Evolutionary conservation across 2,329 filamentous ascomycete genomes (phyloP).

Genomic region (Verticillium isaacii): DNA sequence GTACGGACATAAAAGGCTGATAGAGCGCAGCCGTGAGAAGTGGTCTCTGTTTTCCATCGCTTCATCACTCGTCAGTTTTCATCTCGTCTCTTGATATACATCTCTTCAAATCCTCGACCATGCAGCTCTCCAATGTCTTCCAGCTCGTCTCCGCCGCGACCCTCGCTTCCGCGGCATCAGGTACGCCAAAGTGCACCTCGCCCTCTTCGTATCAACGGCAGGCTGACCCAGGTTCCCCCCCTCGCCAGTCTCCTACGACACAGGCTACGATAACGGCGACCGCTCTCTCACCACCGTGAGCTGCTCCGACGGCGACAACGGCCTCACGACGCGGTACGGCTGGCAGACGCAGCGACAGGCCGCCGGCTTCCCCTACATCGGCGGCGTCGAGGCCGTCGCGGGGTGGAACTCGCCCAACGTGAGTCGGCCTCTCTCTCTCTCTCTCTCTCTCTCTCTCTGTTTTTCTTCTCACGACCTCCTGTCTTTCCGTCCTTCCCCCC

Average conservation of each 20-base stretch:
- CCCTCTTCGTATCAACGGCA: background rate
- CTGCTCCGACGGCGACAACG: conserved; percentile 66
- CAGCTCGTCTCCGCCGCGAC: conserved; percentile 31
- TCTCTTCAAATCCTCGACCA: conserved; percentile 20
- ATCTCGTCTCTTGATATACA: background rate
- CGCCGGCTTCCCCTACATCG: conserved; percentile 49
- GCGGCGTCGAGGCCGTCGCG: conserved; percentile 44
- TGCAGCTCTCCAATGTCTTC: conserved; percentile 38
- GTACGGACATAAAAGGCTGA: background rate
- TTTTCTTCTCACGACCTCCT: background rate
- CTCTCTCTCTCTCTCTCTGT: background rate
- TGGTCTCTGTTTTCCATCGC: too few species aligned
- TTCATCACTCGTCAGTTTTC: background rate
- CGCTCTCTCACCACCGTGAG: conserved; percentile 53
- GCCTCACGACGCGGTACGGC: conserved; percentile 57
- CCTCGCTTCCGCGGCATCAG: conserved; percentile 27
- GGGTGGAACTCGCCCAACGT: conserved; percentile 49
- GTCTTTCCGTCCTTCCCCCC: too few species aligned
- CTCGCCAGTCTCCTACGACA: conserved; percentile 61
- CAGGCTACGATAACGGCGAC: conserved; percentile 58
- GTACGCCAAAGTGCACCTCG: conserved; percentile 15
- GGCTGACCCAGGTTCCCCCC: background rate
- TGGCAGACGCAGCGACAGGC: conserved; percentile 52
- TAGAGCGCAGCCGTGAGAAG: too few species aligned
- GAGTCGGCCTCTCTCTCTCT: conserved; percentile 10